Evolutionary conservation across 495 filamentous ascomycete genomes (phyloP).

Genomic region (Neurospora intermedia): DNA sequence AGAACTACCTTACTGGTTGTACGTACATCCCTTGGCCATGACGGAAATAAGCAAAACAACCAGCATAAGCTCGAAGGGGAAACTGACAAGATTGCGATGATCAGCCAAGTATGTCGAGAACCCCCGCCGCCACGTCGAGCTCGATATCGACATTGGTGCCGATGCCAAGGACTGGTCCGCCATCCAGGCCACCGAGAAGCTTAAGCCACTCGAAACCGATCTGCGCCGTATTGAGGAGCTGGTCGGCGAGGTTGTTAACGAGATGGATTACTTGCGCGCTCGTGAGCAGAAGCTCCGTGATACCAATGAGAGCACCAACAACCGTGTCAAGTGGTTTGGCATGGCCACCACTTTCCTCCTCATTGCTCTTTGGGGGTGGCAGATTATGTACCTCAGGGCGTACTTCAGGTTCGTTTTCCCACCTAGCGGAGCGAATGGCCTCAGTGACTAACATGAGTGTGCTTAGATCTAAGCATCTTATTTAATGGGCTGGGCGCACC

Average conservation of each 20-base stretch:
- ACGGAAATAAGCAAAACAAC: not conserved
- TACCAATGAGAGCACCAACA: slow-evolving; percentile 99
- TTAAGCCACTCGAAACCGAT: slow-evolving; percentile 94
- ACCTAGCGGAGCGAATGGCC: not conserved
- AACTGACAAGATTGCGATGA: slow-evolving; percentile 12
- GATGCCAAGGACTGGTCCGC: slow-evolving; percentile 97
- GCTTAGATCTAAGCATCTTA: slow-evolving; percentile 66
- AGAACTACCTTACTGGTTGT: slow-evolving; percentile 70
- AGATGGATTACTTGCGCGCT: slow-evolving; percentile 85
- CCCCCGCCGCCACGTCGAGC: slow-evolving; percentile 71
- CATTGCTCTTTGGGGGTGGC: slow-evolving; percentile 84
- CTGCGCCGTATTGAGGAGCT: slow-evolving; percentile 87
- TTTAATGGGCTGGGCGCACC: slow-evolving; percentile 34
- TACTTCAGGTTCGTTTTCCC: slow-evolving; percentile 66
- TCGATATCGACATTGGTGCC: slow-evolving; percentile 97
- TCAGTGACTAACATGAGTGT: slow-evolving; percentile 13
- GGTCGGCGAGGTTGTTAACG: slow-evolving; percentile 65
- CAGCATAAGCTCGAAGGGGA: not conserved
- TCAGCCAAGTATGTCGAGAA: slow-evolving; percentile 36
- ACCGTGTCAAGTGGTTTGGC: slow-evolving; percentile 96
- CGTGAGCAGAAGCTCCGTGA: slow-evolving; percentile 94
- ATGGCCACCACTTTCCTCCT: slow-evolving; percentile 92
- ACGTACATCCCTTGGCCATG: slow-evolving; percentile 21
- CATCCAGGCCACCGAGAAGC: slow-evolving; percentile 92
- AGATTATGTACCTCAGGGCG: slow-evolving; percentile 92